Evolutionary conservation across 2,329 filamentous ascomycete species (phyloP), one percentile per base, ranked within the genome.

Genomic region (Albophoma yamanashiensis): DNA sequence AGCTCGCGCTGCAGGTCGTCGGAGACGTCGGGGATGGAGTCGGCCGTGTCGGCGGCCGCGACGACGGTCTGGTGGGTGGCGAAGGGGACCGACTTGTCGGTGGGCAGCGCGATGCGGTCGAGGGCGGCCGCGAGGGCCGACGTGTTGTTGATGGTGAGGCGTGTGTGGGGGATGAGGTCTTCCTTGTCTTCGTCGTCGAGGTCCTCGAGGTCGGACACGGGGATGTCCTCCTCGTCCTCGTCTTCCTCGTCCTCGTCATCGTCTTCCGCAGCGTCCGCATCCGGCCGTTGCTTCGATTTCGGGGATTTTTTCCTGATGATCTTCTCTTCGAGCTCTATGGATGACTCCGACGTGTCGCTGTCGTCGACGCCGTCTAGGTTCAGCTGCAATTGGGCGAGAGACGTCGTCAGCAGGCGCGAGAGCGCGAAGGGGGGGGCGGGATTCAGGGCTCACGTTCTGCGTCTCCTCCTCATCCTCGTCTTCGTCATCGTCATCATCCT

Each of bases 101-200:
- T 84, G 17, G 89, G 85, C 58, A 94, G 78, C 47, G 73, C 65
- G 72, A 95, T 91, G 67, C 92, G 91, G 70, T 89, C 89, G 63
- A 95, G 82, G 15, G 91, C 86, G 66, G 89, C 81, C 65, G 85
- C 84, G 58, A 99, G 89, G 40, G 93, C 94, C 65, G 89, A 81
- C 59, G 89, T 92, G 79, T 99, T 99, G 83, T 99, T 97, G 78
- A 97, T 97, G 58, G 92, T 97, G 65, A 97, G 87, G 68, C 92
- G 89, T 72, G 94, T 91, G 76, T 96, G 89, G 20, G 92, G 91
- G 63, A 96, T 85, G 47, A 96, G 83, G 70, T 96, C 92, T 75
- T 90, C 90, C 68, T 85, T 88, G 68, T 95, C 92, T 64, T 90
- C 89, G 25, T 89, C 91, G 59, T 89, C 78, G 36, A 86, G 77